phyloP scores from a whole-genome alignment of 2,329 filamentous ascomycete genomes.

The Ophiostoma quercus region DNA sequence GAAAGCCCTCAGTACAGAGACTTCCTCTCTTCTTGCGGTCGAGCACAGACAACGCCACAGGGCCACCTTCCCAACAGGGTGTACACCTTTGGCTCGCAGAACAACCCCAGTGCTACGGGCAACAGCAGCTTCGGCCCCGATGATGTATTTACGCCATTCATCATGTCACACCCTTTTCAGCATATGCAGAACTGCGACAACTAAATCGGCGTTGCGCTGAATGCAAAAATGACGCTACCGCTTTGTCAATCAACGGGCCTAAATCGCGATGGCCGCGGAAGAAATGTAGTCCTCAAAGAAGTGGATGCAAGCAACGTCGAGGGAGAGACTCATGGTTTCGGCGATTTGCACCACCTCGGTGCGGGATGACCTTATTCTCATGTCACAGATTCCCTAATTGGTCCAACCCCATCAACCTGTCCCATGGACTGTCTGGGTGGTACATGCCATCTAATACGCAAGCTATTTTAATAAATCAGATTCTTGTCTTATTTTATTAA shows the following conservation, averaged over 20 bases:
- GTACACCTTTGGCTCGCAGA: not conserved
- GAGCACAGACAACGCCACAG: not conserved
- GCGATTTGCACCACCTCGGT: too few relatives aligned
- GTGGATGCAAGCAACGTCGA: not conserved
- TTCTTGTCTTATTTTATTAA: too few relatives aligned
- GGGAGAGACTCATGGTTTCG: not conserved
- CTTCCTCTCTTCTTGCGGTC: not conserved
- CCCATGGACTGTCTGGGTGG: too few relatives aligned
- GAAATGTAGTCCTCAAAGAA: not conserved
- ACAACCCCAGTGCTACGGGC: too few relatives aligned
- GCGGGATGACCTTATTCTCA: not conserved
- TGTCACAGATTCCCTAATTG: not conserved
- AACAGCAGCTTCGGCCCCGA: not conserved
- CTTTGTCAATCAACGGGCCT: not conserved
- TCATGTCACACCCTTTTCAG: not conserved
- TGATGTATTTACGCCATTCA: not conserved
- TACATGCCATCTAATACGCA: too few relatives aligned
- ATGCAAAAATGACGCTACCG: too few relatives aligned
- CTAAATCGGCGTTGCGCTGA: not conserved
- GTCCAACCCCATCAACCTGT: too few relatives aligned
- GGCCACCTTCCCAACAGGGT: not conserved
- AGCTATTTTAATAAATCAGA: too few relatives aligned
- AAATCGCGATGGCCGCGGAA: not conserved
- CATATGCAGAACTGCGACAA: not conserved
- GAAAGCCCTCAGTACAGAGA: not conserved